Base-by-base conservation (phyloP, 2,329 filamentous ascomycete genomes). In the Cladosporium phlei region DNA sequence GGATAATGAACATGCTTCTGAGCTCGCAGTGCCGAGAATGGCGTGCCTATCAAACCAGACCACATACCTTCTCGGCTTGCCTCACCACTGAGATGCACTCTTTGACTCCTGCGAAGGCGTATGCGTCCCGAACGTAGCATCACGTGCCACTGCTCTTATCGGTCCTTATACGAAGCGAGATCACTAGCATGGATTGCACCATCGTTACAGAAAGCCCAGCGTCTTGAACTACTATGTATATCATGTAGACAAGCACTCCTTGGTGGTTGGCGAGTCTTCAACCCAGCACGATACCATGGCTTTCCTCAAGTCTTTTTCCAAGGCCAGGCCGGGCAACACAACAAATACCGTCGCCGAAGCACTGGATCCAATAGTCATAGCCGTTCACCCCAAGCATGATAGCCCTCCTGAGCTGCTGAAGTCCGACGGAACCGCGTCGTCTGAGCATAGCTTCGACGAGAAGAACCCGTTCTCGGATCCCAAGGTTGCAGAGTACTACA, bases 401-500 rank as follows among this genome's bases (percentile, higher is more conserved):
- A 16, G 21, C 20, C 19, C 21, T 11, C 14, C 29, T 4, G 39
- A 32, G 8, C n/a, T 29, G 1, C 12, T 33, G 14, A 43, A 43
- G 21, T 6, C 29, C 19, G 14, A 32, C 14, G 39, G 21, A 22
- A 14, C 39, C 2, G 14, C 29, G 10, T 32, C 39, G 2, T 33
- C 28, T 8, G 19, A 33, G 12, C 19, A 24, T 21, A 33, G 28
- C 12, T 21, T 47, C 20, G 45, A 47, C 12, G 45, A 47, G 37
- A 47, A 47, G 25, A 59, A 59, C 24, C 51, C 55, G 2, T 81
- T 81, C 54, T 65, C 70, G 0, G 74, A 79, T 39, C 70, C 74
- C 2, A 65, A 67, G 3, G 65, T 76, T 2, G 75, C 76, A 1
- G 70, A 74, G n/a, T 70, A 76, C 54, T 81, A 76, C 71, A 66